phyloP scores from a whole-genome alignment of 139 green algal genomes.

The Chlorella sp. region DNA sequence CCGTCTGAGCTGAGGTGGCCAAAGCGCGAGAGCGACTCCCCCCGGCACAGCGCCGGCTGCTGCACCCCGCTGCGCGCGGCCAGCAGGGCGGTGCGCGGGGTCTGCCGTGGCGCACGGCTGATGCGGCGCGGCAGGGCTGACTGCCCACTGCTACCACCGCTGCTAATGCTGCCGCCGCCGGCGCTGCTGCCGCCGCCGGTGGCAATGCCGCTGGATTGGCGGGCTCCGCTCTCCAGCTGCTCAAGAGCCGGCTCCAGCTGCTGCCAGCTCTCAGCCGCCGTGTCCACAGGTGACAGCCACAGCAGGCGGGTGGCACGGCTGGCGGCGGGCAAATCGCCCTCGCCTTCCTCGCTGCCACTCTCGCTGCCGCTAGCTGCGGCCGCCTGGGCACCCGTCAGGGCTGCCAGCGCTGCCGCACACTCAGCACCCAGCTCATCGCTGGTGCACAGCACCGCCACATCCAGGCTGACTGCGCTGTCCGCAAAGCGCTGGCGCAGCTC shows the following conservation, averaged over 20 bases:
- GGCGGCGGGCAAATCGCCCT: too few species aligned
- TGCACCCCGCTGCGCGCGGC: slow-evolving; percentile 27
- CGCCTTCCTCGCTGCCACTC: not conserved
- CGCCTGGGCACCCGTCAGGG: not conserved
- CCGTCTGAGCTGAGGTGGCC: slow-evolving; percentile 39
- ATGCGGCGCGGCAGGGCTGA: not conserved
- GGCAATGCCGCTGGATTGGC: too few species aligned
- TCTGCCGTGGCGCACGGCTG: not conserved
- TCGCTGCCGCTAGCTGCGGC: not conserved
- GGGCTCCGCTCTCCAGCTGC: slow-evolving; percentile 5
- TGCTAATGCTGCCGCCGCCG: not conserved
- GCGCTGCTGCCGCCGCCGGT: too few species aligned
- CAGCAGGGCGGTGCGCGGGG: slow-evolving; percentile 13
- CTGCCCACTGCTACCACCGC: not conserved
- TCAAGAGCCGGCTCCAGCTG: slow-evolving; percentile 36
- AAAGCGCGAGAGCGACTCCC: slow-evolving; percentile 36
- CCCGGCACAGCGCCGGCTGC: slow-evolving; percentile 32
- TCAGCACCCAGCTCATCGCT: slow-evolving; percentile 4
- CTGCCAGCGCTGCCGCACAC: not conserved
- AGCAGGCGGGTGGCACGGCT: not conserved
- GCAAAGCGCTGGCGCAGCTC: slow-evolving; percentile 9
- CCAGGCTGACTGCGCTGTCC: not conserved
- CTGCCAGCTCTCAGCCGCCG: slow-evolving; percentile 30
- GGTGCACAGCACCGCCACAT: slow-evolving; percentile 19
- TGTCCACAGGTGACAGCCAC: not conserved